These are phyloP conservation scores for Boletus pseudopeckii DNA, from an alignment of 768 basidiomycete genomes.

Conservation along the genomic window DNA sequence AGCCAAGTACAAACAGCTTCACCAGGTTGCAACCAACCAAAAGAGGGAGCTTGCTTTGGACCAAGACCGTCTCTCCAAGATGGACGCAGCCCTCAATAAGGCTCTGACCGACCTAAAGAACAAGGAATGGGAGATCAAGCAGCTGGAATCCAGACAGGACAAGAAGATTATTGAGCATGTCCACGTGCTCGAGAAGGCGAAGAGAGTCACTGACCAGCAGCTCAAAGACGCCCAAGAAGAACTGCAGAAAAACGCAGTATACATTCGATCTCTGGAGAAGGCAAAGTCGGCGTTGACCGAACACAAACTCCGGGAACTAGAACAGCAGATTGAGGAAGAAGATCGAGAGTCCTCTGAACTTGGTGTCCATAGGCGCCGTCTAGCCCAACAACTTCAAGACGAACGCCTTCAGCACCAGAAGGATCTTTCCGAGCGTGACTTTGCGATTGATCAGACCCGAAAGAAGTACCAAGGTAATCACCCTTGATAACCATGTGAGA, in stretches of 20 bases:
- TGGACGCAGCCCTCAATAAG: constrained; percentile 79
- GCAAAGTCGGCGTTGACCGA: constrained; percentile 68
- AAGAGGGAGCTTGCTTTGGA: constrained; percentile 67
- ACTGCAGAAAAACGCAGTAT: constrained; percentile 64
- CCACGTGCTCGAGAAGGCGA: constrained; percentile 93
- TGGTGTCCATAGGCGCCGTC: constrained; percentile 57
- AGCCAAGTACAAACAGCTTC: constrained; percentile 69
- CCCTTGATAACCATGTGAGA: neutral
- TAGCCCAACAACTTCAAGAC: constrained; percentile 76
- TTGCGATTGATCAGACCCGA: constrained; percentile 72
- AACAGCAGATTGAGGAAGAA: constrained; percentile 62
- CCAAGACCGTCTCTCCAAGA: constrained; percentile 66
- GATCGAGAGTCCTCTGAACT: constrained; percentile 65
- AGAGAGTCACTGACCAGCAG: constrained; percentile 89
- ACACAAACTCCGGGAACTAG: constrained; percentile 53
- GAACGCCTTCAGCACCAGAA: constrained; percentile 76
- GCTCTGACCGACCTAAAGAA: constrained; percentile 74
- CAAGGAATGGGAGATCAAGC: constrained; percentile 83
- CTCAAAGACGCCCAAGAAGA: constrained; percentile 78
- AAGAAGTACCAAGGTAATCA: constrained; percentile 79
- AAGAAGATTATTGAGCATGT: constrained; percentile 99
- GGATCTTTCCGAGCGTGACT: constrained; percentile 77
- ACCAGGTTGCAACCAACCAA: constrained; percentile 57
- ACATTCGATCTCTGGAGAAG: constrained; percentile 86
- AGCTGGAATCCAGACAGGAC: constrained; percentile 83